Evolutionary conservation across 495 filamentous ascomycete genomes (phyloP), one percentile per base, ranked within the genome.

Genomic region (Aspergillus indologenus): DNA sequence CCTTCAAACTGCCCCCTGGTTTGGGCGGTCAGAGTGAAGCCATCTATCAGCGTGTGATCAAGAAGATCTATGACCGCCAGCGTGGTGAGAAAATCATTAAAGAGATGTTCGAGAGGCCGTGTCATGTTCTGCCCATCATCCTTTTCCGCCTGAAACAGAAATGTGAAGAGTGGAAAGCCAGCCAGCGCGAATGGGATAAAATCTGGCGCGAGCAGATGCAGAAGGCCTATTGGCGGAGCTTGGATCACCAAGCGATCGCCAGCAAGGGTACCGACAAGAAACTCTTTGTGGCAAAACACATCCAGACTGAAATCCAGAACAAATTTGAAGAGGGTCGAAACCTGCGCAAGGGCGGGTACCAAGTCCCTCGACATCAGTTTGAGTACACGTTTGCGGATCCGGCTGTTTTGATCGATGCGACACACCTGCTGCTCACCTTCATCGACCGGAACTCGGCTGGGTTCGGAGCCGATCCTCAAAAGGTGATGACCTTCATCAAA

Each of bases 151-250:
- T 97, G 56, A 96, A 96, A 75, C 87, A 91, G 63, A 96, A 96
- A 63, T 87, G 91, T 43, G 94, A 98, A 69, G 91, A 96, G 65
- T 99, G 95, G 95, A 90, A 95, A 61, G 90, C 92, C 44, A 90
- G 90, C 29, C 91, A 90, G 82, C 90, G 94, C 22, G 95, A 98
- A 68, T 99, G 95, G 95, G 91, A 98, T 73, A 98, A 97, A 70
- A 90, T 98, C 21, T 99, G 95, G 95, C 90, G 92, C 56, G 86
- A 87, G 56, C 94, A 97, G 71, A 97, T 92, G 45, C 86, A 92
- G 61, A 82, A 87, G 60, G 90, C 92, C 68, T 96, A 96, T 73
- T 92, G 92, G 79, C 91, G 87, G 74, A 96, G 91, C 73, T 83
- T 99, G 50, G 95, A 99, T 61, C 95, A 98, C 66, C 93, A 96